These are phyloP conservation scores for Blastosporella zonata DNA, from an alignment of 1,284 basidiomycete genomes.

Conservation along the genomic window DNA sequence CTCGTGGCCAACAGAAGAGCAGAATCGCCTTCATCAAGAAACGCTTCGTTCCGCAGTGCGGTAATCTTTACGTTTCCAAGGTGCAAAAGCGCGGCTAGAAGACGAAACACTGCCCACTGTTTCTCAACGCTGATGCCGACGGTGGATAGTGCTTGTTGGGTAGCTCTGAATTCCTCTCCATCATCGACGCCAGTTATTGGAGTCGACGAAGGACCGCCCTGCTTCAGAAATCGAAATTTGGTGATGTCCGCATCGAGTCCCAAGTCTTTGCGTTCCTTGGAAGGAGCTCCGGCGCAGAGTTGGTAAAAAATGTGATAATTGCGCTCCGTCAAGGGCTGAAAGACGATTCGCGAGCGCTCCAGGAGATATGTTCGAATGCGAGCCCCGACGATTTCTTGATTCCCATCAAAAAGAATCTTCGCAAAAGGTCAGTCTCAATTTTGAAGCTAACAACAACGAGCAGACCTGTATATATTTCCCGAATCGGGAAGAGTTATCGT, in stretches of 20 bases:
- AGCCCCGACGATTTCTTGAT: conserved; percentile 96
- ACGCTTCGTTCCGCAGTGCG: conserved; percentile 78
- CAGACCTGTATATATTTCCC: conserved; percentile 98
- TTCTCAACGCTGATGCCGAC: conserved; percentile 97
- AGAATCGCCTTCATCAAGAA: conserved; percentile 83
- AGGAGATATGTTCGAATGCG: conserved; percentile 97
- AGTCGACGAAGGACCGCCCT: conserved; percentile 85
- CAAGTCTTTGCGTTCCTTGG: conserved; percentile 94
- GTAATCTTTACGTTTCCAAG: conserved; percentile 95
- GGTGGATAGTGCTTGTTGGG: conserved; percentile 92
- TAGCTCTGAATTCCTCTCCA: conserved; percentile 90
- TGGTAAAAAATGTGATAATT: conserved; percentile 99
- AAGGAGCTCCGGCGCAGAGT: conserved; percentile 93
- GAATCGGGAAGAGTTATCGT: conserved; percentile 98
- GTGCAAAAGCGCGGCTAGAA: conserved; percentile 92
- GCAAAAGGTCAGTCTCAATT: conserved; percentile 1
- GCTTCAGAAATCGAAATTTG: conserved; percentile 92
- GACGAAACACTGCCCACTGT: conserved; percentile 97
- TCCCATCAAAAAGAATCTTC: conserved; percentile 93
- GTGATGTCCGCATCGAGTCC: conserved; percentile 83
- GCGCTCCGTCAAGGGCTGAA: conserved; percentile 94
- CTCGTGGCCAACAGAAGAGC: conserved; percentile 81
- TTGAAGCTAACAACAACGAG: conserved; percentile 9
- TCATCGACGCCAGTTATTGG: conserved; percentile 94
- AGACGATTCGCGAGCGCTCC: conserved; percentile 95